Evolutionary conservation across 164 flowering plant genomes (phyloP), one percentile per base, ranked within the genome.

Genomic region (Macadamia integrifolia): DNA sequence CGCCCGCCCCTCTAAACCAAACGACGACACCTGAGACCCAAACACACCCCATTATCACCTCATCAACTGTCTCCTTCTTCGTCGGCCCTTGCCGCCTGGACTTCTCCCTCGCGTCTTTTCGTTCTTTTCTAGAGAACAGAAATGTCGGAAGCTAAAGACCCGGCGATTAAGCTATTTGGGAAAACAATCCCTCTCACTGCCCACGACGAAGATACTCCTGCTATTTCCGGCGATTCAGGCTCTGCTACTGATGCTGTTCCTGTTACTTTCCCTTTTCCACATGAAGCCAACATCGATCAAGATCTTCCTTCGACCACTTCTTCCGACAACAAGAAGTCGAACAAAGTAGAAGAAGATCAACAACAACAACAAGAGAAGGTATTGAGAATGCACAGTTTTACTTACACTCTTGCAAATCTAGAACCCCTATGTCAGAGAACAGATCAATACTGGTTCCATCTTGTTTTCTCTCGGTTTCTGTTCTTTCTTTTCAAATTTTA

Each of bases 141-240:
- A 68, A 73, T 73, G 76, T 50, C 56, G 61, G 73, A 61, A 58
- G 57, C 43, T 17, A 81, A 74, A 61, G 83, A 81, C 60, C 81
- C 84, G 31, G 84, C 80, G 35, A 76, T 86, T 57, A 86, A 68
- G 79, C 72, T 86, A 52, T 86, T 86, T 56, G 90, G 90, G 14
- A 77, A 67, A 76, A 81, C 77, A 65, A 86, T 86, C 56, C 68
- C 71, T 1, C 58, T 83, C 48, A 77, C 77, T 29, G 55, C 76
- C 11, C 77, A 68, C 58, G 72, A 66, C 1, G 73, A 77, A 28
- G 6, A 15, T 48, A 23, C 23, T 63, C 75, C 13, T 53, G 53
- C 5, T 23, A 32, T 73, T 61, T 70, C 71, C 74, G 66, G 62
- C 13, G 80, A 61, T 46, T 58, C 57, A 29, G 79, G 58, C 0